Conservation (phyloP, 257 asterid genomes). For the Solanum tacnaense region DNA sequence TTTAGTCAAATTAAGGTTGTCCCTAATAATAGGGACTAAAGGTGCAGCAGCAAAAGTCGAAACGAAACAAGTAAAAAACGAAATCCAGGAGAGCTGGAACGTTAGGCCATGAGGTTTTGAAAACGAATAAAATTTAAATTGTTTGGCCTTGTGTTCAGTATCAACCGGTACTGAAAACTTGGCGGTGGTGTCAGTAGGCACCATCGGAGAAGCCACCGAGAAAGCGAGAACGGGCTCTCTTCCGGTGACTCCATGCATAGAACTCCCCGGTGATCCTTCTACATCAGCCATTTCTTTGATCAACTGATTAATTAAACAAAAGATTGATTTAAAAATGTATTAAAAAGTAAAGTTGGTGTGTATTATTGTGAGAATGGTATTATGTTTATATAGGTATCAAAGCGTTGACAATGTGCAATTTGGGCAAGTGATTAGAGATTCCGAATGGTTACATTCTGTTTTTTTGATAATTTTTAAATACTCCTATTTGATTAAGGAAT, state of each 20-base stretch:
- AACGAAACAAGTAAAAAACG: constrained; percentile 51
- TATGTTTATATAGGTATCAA: neutral
- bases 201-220: constrained; percentile 39
- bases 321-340: neutral
- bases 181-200: constrained; percentile 34
- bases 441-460: neutral
- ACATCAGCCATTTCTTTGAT: neutral
- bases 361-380: neutral
- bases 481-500: no score
- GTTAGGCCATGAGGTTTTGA: constrained; percentile 55
- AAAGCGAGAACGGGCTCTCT: constrained; percentile 20
- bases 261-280: constrained; percentile 36
- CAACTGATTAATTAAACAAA: neutral
- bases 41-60: constrained; percentile 63
- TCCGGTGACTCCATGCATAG: constrained; percentile 43
- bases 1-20: constrained; percentile 35
- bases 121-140: constrained; percentile 34
- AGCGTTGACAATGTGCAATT: neutral
- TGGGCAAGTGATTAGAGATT: neutral
- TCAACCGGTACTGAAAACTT: constrained; percentile 52
- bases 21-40: constrained; percentile 49
- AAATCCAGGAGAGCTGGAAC: constrained; percentile 54
- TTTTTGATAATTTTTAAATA: no score
- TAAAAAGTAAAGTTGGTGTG: neutral
- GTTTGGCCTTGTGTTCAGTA: constrained; percentile 50